A percentile compares a stretch with the other conserved stretches of the same genome.
Evolutionary conservation across 768 basidiomycete species (phyloP).

Genomic region (Agrocybe chaxingu): DNA sequence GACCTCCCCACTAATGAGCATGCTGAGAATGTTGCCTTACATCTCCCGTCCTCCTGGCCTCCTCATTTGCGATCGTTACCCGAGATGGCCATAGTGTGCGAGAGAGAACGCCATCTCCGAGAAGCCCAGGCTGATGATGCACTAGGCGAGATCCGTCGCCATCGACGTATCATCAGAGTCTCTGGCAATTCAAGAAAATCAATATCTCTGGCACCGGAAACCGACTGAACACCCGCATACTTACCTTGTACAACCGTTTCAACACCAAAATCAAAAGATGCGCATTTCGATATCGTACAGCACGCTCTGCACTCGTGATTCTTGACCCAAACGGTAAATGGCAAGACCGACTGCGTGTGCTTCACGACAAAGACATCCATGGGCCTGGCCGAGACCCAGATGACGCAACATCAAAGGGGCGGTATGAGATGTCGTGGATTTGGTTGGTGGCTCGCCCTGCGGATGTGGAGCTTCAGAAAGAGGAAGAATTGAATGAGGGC

Average conservation of each 20-base stretch:
- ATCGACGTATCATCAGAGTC: conserved; percentile 11
- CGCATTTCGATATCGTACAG: no score
- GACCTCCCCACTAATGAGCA: background rate
- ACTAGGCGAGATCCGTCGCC: conserved; percentile 16
- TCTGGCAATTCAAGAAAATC: conserved; percentile 20
- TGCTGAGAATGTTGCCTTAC: background rate
- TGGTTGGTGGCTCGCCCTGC: no score
- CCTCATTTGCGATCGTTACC: background rate
- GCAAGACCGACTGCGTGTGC: no score
- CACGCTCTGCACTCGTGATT: no score
- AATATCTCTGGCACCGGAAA: conserved; percentile 19
- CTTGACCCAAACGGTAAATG: no score
- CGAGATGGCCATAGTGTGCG: background rate
- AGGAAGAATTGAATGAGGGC: no score
- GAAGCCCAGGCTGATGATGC: conserved; percentile 18
- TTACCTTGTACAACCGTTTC: conserved; percentile 10
- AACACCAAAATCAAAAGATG: background rate
- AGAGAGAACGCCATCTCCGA: conserved; percentile 12
- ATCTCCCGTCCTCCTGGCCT: conserved; percentile 8
- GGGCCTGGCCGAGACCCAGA: no score
- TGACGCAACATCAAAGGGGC: no score
- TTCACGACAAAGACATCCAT: no score
- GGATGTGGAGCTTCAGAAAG: no score
- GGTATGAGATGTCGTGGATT: no score
- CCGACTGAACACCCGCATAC: conserved; percentile 15